Percentiles rank a stretch among this genome's conserved stretches.
These are phyloP conservation scores for Dioszegia crocea DNA, from an alignment of 768 basidiomycete genomes.

Conservation along the genomic window DNA sequence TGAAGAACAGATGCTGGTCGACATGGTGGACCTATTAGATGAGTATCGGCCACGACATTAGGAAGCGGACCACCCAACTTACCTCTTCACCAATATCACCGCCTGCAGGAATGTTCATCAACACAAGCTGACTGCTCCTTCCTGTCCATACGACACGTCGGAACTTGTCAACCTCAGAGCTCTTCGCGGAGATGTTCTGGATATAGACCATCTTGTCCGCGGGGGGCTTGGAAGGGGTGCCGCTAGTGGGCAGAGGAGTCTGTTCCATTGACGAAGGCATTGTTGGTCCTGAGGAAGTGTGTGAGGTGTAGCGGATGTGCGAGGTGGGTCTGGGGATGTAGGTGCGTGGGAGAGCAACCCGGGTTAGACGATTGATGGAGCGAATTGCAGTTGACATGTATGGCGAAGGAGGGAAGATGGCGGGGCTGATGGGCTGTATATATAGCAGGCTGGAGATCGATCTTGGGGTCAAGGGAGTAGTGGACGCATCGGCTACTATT, in stretches of 20 bases:
- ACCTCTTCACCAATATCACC: conserved; percentile 53
- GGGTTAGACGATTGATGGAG: too few species aligned
- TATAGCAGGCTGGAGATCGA: too few species aligned
- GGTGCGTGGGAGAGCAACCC: too few species aligned
- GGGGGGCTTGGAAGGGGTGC: conserved; percentile 20
- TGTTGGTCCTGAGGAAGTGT: conserved; percentile 1
- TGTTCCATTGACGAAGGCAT: background rate
- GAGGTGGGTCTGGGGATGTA: background rate
- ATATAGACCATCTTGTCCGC: conserved; percentile 48
- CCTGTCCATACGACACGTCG: conserved; percentile 51
- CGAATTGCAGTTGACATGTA: too few species aligned
- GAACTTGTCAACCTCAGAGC: conserved; percentile 46
- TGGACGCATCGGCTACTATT: too few species aligned
- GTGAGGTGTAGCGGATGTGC: background rate
- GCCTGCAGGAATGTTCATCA: conserved; percentile 52
- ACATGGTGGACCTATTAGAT: conserved; percentile 46
- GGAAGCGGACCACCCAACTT: conserved; percentile 10
- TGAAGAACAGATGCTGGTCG: conserved; percentile 52
- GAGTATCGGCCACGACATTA: too few species aligned
- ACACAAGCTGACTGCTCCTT: conserved; percentile 48
- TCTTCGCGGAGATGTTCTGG: conserved; percentile 44
- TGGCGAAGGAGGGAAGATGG: too few species aligned
- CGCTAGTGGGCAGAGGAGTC: background rate
- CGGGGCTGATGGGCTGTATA: too few species aligned
- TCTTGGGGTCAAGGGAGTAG: too few species aligned